A percentile compares a stretch with the other conserved stretches of the same genome.
Evolutionary conservation across 768 basidiomycete species (phyloP).

Genomic region (Amanita pallidorosea): DNA sequence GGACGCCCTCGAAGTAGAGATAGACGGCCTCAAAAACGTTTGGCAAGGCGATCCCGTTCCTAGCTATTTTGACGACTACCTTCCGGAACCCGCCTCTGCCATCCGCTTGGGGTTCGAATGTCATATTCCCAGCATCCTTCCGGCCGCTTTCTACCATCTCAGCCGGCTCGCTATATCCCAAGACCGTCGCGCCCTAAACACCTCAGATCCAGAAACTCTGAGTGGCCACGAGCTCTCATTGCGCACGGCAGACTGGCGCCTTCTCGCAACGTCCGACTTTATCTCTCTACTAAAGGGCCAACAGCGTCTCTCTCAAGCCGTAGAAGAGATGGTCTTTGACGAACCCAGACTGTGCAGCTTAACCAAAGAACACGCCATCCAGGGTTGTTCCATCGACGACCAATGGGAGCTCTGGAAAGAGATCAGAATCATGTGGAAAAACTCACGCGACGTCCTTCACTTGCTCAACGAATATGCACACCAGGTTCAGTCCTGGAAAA

Average conservation of each 20-base stretch:
- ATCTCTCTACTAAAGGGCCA: background rate
- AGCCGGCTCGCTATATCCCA: background rate
- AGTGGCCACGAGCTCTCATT: background rate
- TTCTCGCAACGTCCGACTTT: background rate
- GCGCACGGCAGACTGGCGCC: background rate
- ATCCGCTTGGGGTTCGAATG: slow-evolving; percentile 6
- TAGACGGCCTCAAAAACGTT: background rate
- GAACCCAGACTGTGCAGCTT: background rate
- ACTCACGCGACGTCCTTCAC: background rate
- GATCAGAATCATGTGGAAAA: background rate
- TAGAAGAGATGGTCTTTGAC: background rate
- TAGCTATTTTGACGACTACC: background rate
- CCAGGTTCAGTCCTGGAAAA: background rate
- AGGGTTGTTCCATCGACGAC: background rate
- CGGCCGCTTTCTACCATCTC: slow-evolving; percentile 7
- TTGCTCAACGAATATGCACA: background rate
- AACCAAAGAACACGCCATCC: background rate
- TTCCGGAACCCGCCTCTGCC: slow-evolving; percentile 7
- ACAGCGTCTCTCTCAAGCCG: background rate
- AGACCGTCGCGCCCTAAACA: background rate
- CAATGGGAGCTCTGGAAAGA: background rate
- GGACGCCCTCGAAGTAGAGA: background rate
- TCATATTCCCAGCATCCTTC: slow-evolving; percentile 1
- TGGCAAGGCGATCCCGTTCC: background rate
- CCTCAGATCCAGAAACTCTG: background rate